phyloP scores from a whole-genome alignment of 139 green algal species.

The Chlorella sp. region DNA sequence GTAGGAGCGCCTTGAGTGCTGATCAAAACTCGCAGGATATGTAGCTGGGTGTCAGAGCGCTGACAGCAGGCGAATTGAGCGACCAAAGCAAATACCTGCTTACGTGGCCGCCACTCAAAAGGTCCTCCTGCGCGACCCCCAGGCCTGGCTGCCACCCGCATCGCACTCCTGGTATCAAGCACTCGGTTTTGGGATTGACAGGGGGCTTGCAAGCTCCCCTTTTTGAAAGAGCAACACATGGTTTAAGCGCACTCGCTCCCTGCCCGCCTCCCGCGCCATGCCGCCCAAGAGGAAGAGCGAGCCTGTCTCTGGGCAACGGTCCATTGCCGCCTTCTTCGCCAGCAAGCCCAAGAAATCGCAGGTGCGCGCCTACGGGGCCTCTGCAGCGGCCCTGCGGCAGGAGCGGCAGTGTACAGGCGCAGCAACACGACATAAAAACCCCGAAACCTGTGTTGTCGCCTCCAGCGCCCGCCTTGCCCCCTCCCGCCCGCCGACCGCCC shows the following conservation, averaged over 20 bases:
- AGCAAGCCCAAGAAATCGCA: conserved; percentile 19
- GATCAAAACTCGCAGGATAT: no score
- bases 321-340: conserved; percentile 74
- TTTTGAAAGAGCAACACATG: neutral
- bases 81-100: neutral
- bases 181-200: neutral
- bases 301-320: conserved; percentile 51
- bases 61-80: neutral
- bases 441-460: neutral
- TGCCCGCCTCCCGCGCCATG: conserved; percentile 11
- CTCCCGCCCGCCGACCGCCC: neutral
- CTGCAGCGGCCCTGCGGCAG: neutral
- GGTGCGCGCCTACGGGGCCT: neutral
- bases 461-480: neutral
- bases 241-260: neutral
- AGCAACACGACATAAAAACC: no score
- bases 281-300: conserved; percentile 38
- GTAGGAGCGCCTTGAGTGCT: neutral
- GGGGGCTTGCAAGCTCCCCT: neutral
- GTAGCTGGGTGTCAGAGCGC: no score
- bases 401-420: no score
- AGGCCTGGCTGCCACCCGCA: neutral
- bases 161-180: neutral
- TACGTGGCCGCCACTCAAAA: neutral
- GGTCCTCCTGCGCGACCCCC: neutral